Evolutionary conservation across 257 asterid species (phyloP).

Genomic region (Ocimum tenuiflorum): DNA sequence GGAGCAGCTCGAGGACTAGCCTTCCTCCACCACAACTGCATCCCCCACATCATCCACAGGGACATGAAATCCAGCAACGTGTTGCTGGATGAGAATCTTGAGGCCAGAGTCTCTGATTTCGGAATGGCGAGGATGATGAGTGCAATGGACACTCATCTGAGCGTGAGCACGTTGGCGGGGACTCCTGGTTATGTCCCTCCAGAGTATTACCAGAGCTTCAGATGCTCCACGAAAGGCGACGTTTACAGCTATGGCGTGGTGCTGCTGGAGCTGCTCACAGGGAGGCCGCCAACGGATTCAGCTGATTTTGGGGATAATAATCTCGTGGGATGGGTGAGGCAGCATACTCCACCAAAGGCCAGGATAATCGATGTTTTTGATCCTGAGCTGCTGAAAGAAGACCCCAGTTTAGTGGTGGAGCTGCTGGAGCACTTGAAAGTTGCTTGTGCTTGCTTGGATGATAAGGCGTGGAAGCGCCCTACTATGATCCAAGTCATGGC

Average conservation of each 20-base stretch:
- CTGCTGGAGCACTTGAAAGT: conserved; percentile 65
- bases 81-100: conserved; percentile 68
- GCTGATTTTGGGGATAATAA: conserved; percentile 88
- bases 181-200: conserved; percentile 98
- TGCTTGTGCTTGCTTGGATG: conserved; percentile 77
- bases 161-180: conserved; percentile 88
- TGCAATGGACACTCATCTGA: conserved; percentile 81
- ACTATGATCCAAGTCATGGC: conserved; percentile 83
- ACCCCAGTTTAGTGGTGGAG: conserved; percentile 63
- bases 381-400: conserved; percentile 55
- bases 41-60: conserved; percentile 82
- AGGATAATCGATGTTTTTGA: conserved; percentile 70
- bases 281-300: conserved; percentile 78
- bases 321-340: conserved; percentile 90
- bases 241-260: conserved; percentile 94
- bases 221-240: conserved; percentile 83
- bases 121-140: conserved; percentile 95
- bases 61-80: conserved; percentile 98
- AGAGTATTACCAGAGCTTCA: conserved; percentile 83
- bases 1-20: conserved; percentile 93
- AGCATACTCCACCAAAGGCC: conserved; percentile 50
- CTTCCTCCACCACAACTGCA: conserved; percentile 80
- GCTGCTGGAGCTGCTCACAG: conserved; percentile 79
- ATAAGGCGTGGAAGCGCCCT: conserved; percentile 76
- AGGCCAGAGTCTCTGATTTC: conserved; percentile 88